Evolutionary conservation across 1,284 basidiomycete genomes (phyloP), one percentile per base, ranked within the genome.

Genomic region (Cryptococcus sp.): DNA sequence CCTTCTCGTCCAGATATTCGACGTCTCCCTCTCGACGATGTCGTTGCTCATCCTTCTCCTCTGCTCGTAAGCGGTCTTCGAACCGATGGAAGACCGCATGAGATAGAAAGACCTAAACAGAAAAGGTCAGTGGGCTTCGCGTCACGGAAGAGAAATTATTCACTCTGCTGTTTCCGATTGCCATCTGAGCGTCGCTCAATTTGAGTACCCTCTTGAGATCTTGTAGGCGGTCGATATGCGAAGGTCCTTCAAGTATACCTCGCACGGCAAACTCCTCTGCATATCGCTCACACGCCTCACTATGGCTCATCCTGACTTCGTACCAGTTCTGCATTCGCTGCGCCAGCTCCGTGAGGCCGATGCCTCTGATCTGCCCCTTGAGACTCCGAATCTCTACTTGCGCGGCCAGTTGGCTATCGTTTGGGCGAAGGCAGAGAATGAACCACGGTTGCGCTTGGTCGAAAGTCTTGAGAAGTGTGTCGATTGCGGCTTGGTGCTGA

Each of bases 401-500:
- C 72, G 93, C 92, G 30, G 93, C 91, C 19, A 97, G 80, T 75
- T 96, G 93, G 19, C 90, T 89, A 79, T 97, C 93, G 73, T 98
- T 98, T 11, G 93, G 93, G 68, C 91, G 93, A 64, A 98, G 78
- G 72, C 92, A 96, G 78, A 96, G 90, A 5, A 96, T 84, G 70
- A 88, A 90, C 94, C 94, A 98, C 1, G 87, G 81, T 79, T 96
- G 91, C 15, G 91, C 89, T 66, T 96, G 93, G 56, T 90, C 87
- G 20, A 98, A 82, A 0, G 92, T 94, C 64, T 91, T 86, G 67
- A 97, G 90, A 5, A 98, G 83, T 0, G 87, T 88, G 68, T 91
- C 88, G 38, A 97, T 79, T 1, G 93, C 90, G 0, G 85, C 79
- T 63, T 86, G 85, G 82, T 96, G 93, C 76, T 93, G 90, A 55